Conservation (phyloP, 345 rosid species). For the Geranium rotundifolium region DNA sequence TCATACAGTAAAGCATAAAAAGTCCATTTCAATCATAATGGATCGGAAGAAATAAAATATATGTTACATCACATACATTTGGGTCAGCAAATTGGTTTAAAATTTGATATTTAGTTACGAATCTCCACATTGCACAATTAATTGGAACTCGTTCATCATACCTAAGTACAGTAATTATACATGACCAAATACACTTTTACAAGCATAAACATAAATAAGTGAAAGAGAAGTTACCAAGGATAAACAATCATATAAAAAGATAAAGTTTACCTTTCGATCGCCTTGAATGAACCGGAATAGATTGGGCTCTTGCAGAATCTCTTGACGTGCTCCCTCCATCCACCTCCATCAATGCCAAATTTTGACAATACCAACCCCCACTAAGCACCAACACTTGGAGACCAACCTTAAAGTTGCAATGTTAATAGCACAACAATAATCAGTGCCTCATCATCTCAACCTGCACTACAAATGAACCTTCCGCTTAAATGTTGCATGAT, state of each 20-base stretch:
- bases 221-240: conserved; percentile 4
- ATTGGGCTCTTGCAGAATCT: conserved; percentile 14
- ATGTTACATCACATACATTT: not conserved
- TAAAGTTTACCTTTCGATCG: conserved; percentile 23
- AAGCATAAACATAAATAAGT: not conserved
- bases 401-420: not conserved
- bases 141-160: not conserved
- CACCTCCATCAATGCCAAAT: conserved; percentile 26
- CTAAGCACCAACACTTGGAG: not conserved
- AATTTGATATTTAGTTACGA: no score
- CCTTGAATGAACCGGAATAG: conserved; percentile 22
- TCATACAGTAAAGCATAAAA: not conserved
- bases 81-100: not conserved
- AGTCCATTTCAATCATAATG: not conserved
- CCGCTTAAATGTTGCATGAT: no score
- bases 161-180: not conserved
- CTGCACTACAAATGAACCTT: not conserved
- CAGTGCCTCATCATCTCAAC: not conserved
- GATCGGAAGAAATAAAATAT: no score
- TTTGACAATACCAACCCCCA: not conserved
- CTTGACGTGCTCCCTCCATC: conserved; percentile 21
- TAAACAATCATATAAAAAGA: not conserved
- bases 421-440: not conserved
- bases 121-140: not conserved
- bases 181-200: not conserved